Evolutionary conservation across 257 asterid species (phyloP), one percentile per base, ranked within the genome.

Genomic region (Penstemon barbatus): DNA sequence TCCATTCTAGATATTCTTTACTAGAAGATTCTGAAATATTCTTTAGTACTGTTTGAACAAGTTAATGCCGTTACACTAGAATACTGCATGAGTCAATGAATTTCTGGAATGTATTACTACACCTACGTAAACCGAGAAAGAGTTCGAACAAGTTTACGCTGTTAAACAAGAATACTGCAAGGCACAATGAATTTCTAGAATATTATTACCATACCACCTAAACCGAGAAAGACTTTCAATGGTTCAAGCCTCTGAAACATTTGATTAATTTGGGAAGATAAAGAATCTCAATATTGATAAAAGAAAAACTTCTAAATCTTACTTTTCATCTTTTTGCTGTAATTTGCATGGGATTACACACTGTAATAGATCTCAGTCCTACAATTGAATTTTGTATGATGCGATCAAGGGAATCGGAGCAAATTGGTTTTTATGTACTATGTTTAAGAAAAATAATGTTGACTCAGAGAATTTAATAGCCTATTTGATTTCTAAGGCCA

Each of bases 391-490:
- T 33, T 55, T 53, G 9, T 71, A 46, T 38, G 59, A 13, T 44
- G 39, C 57, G 44, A 53, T 60, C 42, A 37, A 4, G 58, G 42
- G 65, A n/a, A 60, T 45, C 56, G 45, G 13, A 45, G 46, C 37
- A 18, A 41, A 37, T 50, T 66, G 54, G 12, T 48, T 9, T 51
- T 48, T 49, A n/a, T 63, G 57, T 37, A 42, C 11, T 44, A 52
- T 57, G 40, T 71, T 59, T 58, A 49, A 10, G 13, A 45, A 63
- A 65, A 57, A 13, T 68, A 65, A 12, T 54, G n/a, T 50, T 68
- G 44, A 63, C 69, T 46, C 57, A 41, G 33, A 25, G 33, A 25
- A 25, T 25, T 25, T 25, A 25, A 25, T 25, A 25, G 33, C 33
- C 33, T 25, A 25, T 25, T 25, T 25, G 33, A 25, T 25, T 25